phyloP scores from a whole-genome alignment of 2,329 filamentous ascomycete genomes.

The Zopfia rhizophila region DNA sequence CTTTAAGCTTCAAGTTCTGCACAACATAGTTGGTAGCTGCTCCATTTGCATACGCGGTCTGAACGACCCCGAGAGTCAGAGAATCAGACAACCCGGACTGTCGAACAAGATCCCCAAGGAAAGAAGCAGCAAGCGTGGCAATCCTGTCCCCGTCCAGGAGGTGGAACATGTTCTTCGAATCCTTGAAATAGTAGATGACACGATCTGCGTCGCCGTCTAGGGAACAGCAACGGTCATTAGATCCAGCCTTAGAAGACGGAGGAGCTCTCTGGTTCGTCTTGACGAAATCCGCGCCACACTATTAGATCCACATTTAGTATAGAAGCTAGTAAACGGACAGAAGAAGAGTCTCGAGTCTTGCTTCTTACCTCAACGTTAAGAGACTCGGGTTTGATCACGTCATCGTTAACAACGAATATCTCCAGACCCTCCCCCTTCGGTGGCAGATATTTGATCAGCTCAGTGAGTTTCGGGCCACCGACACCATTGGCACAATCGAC shows the following conservation, averaged over 20 bases:
- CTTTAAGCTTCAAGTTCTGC: conserved; percentile 86
- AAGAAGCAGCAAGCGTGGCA: conserved; percentile 90
- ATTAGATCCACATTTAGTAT: conserved; percentile 24
- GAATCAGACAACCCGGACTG: conserved; percentile 81
- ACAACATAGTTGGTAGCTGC: conserved; percentile 92
- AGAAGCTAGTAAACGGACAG: neutral
- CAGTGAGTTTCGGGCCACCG: conserved; percentile 87
- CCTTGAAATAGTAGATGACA: conserved; percentile 92
- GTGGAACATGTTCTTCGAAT: conserved; percentile 83
- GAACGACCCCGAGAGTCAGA: conserved; percentile 91
- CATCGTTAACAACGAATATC: conserved; percentile 90
- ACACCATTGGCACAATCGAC: conserved; percentile 98
- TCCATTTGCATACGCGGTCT: conserved; percentile 98
- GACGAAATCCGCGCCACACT: conserved; percentile 96
- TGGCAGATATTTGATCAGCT: conserved; percentile 85
- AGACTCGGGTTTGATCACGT: conserved; percentile 87
- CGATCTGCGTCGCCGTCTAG: conserved; percentile 96
- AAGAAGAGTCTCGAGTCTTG: too few species aligned
- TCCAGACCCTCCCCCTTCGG: conserved; percentile 75
- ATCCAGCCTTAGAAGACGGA: conserved; percentile 79
- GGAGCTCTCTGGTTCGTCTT: conserved; percentile 96
- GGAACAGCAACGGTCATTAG: conserved; percentile 84
- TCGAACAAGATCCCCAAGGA: conserved; percentile 87
- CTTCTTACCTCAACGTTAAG: conserved; percentile 83
- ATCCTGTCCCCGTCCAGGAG: conserved; percentile 97